phyloP scores from a whole-genome alignment of 768 basidiomycete genomes.

The Megacollybia marginata region DNA sequence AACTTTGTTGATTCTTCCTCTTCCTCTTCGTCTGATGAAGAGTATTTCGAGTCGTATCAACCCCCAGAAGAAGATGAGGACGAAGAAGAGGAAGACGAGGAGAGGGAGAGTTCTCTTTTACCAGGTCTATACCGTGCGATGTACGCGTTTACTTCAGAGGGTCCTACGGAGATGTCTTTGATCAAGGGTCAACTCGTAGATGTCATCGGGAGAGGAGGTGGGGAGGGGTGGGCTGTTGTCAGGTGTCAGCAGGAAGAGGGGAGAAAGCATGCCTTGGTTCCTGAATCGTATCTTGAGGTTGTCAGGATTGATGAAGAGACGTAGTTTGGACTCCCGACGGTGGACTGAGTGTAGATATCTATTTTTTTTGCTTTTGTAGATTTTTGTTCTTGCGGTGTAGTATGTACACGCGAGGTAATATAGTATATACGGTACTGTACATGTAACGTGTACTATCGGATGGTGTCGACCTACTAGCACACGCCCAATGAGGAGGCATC shows the following conservation, averaged over 20 bases:
- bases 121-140: constrained; percentile 50
- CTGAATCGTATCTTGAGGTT: constrained; percentile 47
- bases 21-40: no score
- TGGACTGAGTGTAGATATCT: no score
- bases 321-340: no score
- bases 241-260: constrained; percentile 17
- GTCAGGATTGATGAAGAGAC: constrained; percentile 21
- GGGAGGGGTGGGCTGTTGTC: constrained; percentile 51
- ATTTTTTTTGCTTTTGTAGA: no score
- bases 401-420: no score
- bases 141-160: constrained; percentile 52
- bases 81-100: constrained; percentile 3
- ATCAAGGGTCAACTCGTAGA: constrained; percentile 47
- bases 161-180: constrained; percentile 53
- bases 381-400: no score
- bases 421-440: no score
- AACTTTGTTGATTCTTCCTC: background rate
- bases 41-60: background rate
- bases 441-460: no score
- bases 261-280: constrained; percentile 44
- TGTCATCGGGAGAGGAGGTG: constrained; percentile 47
- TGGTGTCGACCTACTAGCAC: no score
- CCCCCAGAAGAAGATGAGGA: constrained; percentile 4
- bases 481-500: no score
- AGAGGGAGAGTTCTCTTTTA: constrained; percentile 17